Percentiles rank a stretch among this genome's conserved stretches.
These are phyloP conservation scores for Solanum rostratum DNA, from an alignment of 257 asterid species.

Conservation along the genomic window DNA sequence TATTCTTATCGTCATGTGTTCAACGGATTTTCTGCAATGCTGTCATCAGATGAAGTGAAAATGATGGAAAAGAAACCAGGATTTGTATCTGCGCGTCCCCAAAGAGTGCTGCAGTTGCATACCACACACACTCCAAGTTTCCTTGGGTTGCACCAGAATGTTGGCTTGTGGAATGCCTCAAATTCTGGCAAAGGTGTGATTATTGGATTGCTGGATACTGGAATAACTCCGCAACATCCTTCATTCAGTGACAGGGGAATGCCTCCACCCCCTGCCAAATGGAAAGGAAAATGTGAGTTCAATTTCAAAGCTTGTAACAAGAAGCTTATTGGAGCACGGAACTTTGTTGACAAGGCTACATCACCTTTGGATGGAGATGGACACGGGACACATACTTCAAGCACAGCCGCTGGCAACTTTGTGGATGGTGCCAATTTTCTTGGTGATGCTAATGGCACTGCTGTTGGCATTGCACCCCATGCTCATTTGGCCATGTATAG, in stretches of 20 bases:
- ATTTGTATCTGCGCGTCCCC: background rate
- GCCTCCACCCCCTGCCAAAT: constrained; percentile 2
- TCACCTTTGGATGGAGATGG: background rate
- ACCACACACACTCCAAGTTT: background rate
- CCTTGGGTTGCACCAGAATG: background rate
- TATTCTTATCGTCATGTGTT: background rate
- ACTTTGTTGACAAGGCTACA: background rate
- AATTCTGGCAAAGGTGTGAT: background rate
- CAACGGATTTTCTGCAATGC: background rate
- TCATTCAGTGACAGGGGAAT: background rate
- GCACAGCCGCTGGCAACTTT: constrained; percentile 17
- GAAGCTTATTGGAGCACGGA: background rate
- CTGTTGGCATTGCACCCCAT: constrained; percentile 12
- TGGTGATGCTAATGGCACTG: constrained; percentile 12
- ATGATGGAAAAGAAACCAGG: background rate
- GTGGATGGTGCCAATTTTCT: constrained; percentile 4
- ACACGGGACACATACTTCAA: constrained; percentile 11
- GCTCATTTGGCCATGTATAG: constrained; percentile 13
- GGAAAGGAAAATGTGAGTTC: constrained; percentile 6
- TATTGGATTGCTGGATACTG: background rate
- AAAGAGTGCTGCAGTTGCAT: background rate
- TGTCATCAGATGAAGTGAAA: background rate
- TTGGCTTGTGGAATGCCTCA: background rate
- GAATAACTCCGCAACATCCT: constrained; percentile 1
- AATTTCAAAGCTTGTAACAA: background rate